Percentiles rank a stretch among this genome's conserved stretches.
These are phyloP conservation scores for Withania somnifera DNA, from an alignment of 305 asterid genomes.

Conservation along the genomic window DNA sequence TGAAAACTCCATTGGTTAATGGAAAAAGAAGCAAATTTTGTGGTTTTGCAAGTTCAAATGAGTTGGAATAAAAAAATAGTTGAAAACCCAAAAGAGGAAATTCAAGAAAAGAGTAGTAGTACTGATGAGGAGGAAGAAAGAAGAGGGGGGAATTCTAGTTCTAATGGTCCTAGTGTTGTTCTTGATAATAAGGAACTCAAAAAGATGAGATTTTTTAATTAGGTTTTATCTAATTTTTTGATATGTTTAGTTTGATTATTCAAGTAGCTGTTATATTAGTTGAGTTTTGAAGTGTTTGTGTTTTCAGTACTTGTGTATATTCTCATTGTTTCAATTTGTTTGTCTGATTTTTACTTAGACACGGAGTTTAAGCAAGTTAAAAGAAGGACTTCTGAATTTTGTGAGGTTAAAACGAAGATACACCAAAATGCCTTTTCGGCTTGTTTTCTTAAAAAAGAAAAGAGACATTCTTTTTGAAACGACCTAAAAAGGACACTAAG, in stretches of 20 bases:
- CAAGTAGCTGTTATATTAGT: neutral
- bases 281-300: neutral
- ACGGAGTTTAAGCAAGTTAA: too few species aligned
- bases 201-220: conserved; percentile 34
- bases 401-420: too few species aligned
- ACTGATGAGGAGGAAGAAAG: conserved; percentile 13
- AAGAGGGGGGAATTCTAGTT: conserved; percentile 17
- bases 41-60: conserved; percentile 36
- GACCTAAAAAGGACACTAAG: too few species aligned
- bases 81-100: conserved; percentile 2
- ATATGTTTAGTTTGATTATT: neutral
- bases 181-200: conserved; percentile 55
- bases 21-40: conserved; percentile 19
- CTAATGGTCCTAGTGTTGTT: conserved; percentile 20
- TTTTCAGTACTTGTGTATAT: neutral
- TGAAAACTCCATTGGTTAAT: neutral
- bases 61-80: conserved; percentile 25
- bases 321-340: too few species aligned
- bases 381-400: too few species aligned
- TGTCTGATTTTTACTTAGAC: too few species aligned
- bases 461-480: too few species aligned
- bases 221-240: neutral
- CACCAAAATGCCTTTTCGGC: too few species aligned
- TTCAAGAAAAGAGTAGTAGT: neutral
- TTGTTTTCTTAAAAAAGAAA: too few species aligned